These are phyloP conservation scores for Panellus pusillus DNA, from an alignment of 768 basidiomycete genomes.

Conservation along the genomic window DNA sequence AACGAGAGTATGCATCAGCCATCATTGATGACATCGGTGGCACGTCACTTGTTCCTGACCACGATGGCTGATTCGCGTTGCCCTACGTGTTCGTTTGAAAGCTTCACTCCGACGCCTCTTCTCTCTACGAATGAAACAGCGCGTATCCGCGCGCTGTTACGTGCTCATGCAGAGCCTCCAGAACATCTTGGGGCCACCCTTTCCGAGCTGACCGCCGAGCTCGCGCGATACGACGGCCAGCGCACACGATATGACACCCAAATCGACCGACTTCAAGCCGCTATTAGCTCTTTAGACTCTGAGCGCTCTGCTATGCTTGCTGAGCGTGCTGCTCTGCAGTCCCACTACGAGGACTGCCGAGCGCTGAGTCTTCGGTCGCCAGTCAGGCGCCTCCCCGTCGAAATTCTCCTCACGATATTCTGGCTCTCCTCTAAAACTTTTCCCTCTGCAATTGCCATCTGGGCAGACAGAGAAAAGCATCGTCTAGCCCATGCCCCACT, in stretches of 20 bases:
- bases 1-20: too few species aligned
- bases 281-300: conserved; percentile 1
- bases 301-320: conserved; percentile 2
- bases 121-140: conserved; percentile 1
- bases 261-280: conserved; percentile 6
- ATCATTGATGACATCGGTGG: too few species aligned
- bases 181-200: conserved; percentile 9
- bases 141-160: conserved; percentile 6
- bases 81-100: conserved; percentile 11
- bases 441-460: conserved; percentile 6
- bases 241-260: conserved; percentile 10
- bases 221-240: conserved; percentile 11
- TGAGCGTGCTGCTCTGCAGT: conserved; percentile 5
- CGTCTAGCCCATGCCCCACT: conserved; percentile 12
- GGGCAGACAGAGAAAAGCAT: conserved; percentile 12
- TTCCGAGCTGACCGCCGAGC: conserved; percentile 13
- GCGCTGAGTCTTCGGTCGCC: conserved; percentile 10
- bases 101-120: conserved; percentile 12
- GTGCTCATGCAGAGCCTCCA: conserved; percentile 12
- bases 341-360: conserved; percentile 4
- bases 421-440: conserved; percentile 8
- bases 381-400: conserved; percentile 10
- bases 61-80: not conserved
- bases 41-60: too few species aligned
- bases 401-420: conserved; percentile 12